Conservation (phyloP, 1,284 basidiomycete genomes). For the Papiliotrema flavescens region DNA sequence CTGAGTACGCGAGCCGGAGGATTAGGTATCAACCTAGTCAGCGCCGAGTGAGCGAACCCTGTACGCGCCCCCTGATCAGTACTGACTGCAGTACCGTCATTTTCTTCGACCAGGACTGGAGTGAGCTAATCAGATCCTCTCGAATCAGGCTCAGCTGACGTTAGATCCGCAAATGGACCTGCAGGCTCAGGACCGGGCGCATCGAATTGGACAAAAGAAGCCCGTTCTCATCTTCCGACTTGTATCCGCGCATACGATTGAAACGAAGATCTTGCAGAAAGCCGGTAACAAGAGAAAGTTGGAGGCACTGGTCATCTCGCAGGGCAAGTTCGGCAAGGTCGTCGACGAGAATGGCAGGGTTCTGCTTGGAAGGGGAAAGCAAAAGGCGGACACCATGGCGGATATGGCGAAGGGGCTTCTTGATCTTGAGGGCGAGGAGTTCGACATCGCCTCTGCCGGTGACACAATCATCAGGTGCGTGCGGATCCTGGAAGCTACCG, state of each 20-base stretch:
- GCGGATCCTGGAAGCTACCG: no score
- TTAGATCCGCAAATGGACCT: slow-evolving; percentile 92
- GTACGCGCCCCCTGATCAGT: no score
- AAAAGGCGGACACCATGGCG: slow-evolving; percentile 59
- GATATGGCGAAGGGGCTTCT: slow-evolving; percentile 79
- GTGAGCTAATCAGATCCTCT: slow-evolving; percentile 50
- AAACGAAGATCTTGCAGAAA: slow-evolving; percentile 84
- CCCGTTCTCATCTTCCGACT: slow-evolving; percentile 86
- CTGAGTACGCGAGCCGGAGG: slow-evolving; percentile 91
- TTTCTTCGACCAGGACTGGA: slow-evolving; percentile 93
- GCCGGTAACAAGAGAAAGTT: slow-evolving; percentile 84
- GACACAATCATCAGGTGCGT: slow-evolving; percentile 64
- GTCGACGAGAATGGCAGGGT: slow-evolving; percentile 55
- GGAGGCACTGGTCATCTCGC: slow-evolving; percentile 89
- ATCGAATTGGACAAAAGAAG: slow-evolving; percentile 88
- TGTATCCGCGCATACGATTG: slow-evolving; percentile 74
- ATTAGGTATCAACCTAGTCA: slow-evolving; percentile 84
- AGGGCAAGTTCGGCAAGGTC: slow-evolving; percentile 71
- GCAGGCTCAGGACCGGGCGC: slow-evolving; percentile 92
- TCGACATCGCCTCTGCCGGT: slow-evolving; percentile 75
- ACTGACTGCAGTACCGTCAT: slow-evolving; percentile 62
- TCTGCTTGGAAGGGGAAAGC: slow-evolving; percentile 47
- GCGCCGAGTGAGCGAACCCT: slow-evolving; percentile 68
- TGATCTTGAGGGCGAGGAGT: slow-evolving; percentile 79
- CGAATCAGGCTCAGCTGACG: slow-evolving; percentile 7